A percentile compares a stretch with the other conserved stretches of the same genome.
Conservation (phyloP, 2,329 filamentous ascomycete species). For the Lomentospora prolificans region DNA sequence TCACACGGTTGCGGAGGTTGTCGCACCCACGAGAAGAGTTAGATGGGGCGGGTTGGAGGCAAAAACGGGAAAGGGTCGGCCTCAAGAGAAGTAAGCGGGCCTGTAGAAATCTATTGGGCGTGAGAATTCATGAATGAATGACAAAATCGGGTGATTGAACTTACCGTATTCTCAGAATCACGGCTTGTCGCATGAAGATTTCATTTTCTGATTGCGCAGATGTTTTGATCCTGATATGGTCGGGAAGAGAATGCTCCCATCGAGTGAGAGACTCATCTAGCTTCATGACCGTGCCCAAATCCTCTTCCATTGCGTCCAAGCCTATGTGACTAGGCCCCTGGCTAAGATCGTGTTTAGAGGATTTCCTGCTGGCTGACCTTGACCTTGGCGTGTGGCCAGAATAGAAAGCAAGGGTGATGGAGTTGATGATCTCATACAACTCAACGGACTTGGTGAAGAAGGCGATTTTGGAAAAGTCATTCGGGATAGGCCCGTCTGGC, state of each 20-base stretch:
- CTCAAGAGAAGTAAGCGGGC: constrained; percentile 23
- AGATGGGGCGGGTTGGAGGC: constrained; percentile 14
- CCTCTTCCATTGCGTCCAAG: constrained; percentile 15
- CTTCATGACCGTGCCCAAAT: constrained; percentile 21
- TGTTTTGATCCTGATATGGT: constrained; percentile 15
- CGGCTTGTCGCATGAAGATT: constrained; percentile 20
- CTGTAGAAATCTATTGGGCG: constrained; percentile 20
- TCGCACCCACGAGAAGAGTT: constrained; percentile 11
- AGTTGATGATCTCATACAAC: constrained; percentile 27
- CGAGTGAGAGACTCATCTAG: constrained; percentile 21
- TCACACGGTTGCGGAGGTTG: constrained; percentile 18
- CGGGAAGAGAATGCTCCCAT: constrained; percentile 22
- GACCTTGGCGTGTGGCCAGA: constrained; percentile 8
- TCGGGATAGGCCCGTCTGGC: neutral
- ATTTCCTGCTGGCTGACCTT: constrained; percentile 4
- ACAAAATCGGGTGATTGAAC: too few relatives aligned
- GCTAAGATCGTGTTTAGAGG: constrained; percentile 8
- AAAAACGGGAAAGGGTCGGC: constrained; percentile 23
- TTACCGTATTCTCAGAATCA: constrained; percentile 25
- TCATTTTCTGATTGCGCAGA: constrained; percentile 12
- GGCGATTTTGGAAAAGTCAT: constrained; percentile 12
- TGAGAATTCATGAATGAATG: neutral
- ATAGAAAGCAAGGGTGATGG: constrained; percentile 20
- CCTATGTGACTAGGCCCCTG: neutral
- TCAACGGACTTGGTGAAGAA: constrained; percentile 26